Evolutionary conservation across 768 basidiomycete genomes (phyloP).

Genomic region (Boletus pseudo-olivaceus): DNA sequence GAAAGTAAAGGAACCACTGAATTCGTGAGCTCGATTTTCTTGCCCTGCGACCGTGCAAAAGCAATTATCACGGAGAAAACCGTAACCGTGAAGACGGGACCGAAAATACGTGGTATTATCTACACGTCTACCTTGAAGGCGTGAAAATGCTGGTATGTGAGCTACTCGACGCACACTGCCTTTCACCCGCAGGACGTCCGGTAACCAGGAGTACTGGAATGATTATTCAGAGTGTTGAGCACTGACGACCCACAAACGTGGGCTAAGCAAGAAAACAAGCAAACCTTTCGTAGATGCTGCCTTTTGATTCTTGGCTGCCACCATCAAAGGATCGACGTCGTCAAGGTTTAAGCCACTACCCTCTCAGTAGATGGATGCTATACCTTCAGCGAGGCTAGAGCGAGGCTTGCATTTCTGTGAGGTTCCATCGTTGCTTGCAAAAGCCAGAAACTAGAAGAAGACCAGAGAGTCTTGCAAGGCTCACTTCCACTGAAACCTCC

Average conservation of each 20-base stretch:
- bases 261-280: neutral
- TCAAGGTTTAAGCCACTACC: neutral
- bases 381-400: slow-evolving; percentile 29
- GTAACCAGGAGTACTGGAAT: slow-evolving; percentile 80
- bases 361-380: neutral
- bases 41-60: slow-evolving; percentile 56
- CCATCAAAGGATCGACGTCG: neutral
- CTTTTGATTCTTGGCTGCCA: slow-evolving; percentile 45
- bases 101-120: slow-evolving; percentile 69
- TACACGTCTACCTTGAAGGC: slow-evolving; percentile 27
- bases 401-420: slow-evolving; percentile 8
- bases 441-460: neutral
- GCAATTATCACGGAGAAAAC: slow-evolving; percentile 62
- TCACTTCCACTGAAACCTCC: neutral
- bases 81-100: slow-evolving; percentile 83
- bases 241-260: neutral
- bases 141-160: neutral
- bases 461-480: neutral
- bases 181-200: slow-evolving; percentile 81
- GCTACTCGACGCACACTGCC: slow-evolving; percentile 58
- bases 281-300: slow-evolving; percentile 51
- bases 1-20: slow-evolving; percentile 85
- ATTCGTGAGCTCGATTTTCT: slow-evolving; percentile 65
- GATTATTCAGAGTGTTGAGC: neutral
- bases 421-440: slow-evolving; percentile 24